phyloP scores from a whole-genome alignment of 192 early-diverging fungal genomes.

The Podila verticillata region DNA sequence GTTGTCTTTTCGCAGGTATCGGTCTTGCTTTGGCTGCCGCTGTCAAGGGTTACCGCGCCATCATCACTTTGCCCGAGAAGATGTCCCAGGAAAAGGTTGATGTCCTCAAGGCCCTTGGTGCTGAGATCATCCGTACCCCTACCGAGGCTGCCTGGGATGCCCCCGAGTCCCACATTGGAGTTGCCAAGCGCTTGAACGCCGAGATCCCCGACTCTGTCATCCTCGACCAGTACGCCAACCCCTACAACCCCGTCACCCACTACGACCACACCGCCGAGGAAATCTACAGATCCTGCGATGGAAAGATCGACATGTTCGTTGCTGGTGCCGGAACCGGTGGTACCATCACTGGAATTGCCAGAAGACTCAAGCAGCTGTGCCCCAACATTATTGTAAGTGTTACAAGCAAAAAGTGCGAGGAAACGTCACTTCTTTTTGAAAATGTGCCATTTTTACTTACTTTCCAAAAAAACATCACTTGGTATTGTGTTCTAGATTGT shows the following conservation, averaged over 20 bases:
- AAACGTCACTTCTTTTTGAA: neutral
- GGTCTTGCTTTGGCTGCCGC: constrained; percentile 96
- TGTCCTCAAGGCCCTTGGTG: constrained; percentile 95
- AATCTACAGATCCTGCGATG: constrained; percentile 81
- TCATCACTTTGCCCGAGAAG: constrained; percentile 99
- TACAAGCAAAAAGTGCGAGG: neutral
- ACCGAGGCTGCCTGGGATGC: constrained; percentile 99
- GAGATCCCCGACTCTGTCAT: constrained; percentile 98
- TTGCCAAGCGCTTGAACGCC: constrained; percentile 91
- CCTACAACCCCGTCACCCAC: constrained; percentile 98
- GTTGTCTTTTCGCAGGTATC: constrained; percentile 59
- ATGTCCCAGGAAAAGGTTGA: constrained; percentile 99
- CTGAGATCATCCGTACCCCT: constrained; percentile 98
- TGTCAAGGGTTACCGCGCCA: constrained; percentile 98
- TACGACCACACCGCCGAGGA: constrained; percentile 94
- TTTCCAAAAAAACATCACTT: neutral
- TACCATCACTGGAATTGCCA: constrained; percentile 94
- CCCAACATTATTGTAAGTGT: constrained; percentile 69
- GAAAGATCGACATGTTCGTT: constrained; percentile 96
- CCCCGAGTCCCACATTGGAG: constrained; percentile 98
- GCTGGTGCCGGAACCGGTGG: constrained; percentile 97
- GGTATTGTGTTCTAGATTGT: constrained; percentile 66
- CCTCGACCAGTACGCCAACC: constrained; percentile 96
- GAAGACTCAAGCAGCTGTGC: constrained; percentile 94
- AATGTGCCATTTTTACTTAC: neutral